These are phyloP conservation scores for Amanita inopinata DNA, from an alignment of 768 basidiomycete species.

Conservation along the genomic window DNA sequence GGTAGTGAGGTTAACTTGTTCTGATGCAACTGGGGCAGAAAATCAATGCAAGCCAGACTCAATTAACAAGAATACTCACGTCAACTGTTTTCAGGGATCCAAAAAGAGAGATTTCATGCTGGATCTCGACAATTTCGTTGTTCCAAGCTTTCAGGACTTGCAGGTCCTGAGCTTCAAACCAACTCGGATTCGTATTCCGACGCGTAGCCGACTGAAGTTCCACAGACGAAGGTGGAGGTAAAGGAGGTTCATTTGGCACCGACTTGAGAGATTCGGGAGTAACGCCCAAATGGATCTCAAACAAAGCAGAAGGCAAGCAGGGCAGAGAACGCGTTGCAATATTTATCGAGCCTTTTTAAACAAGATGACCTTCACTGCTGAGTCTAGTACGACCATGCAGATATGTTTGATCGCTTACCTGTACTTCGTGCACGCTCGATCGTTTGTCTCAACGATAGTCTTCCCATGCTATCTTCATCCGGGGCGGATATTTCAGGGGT, in stretches of 20 bases:
- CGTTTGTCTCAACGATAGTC: conserved; percentile 60
- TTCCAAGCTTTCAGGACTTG: conserved; percentile 69
- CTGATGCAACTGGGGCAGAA: conserved; percentile 54
- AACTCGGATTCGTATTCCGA: conserved; percentile 42
- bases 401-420: conserved; percentile 38
- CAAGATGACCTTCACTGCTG: conserved; percentile 31
- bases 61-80: conserved; percentile 32
- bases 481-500: conserved; percentile 21
- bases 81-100: conserved; percentile 75
- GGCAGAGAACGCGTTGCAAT: conserved; percentile 62
- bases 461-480: conserved; percentile 45
- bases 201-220: conserved; percentile 24
- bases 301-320: conserved; percentile 69
- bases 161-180: conserved; percentile 80
- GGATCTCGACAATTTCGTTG: conserved; percentile 71
- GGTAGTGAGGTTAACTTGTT: conserved; percentile 61
- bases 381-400: conserved; percentile 29
- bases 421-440: conserved; percentile 72
- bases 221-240: conserved; percentile 23
- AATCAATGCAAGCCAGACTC: conserved; percentile 6
- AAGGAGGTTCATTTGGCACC: conserved; percentile 49
- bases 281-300: conserved; percentile 71
- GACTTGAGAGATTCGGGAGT: conserved; percentile 61
- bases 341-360: conserved; percentile 62
- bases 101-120: conserved; percentile 77